Evolutionary conservation across 1,139 yeast species (phyloP), one percentile per base, ranked within the genome.

Genomic region (Candida frijolesensis): DNA sequence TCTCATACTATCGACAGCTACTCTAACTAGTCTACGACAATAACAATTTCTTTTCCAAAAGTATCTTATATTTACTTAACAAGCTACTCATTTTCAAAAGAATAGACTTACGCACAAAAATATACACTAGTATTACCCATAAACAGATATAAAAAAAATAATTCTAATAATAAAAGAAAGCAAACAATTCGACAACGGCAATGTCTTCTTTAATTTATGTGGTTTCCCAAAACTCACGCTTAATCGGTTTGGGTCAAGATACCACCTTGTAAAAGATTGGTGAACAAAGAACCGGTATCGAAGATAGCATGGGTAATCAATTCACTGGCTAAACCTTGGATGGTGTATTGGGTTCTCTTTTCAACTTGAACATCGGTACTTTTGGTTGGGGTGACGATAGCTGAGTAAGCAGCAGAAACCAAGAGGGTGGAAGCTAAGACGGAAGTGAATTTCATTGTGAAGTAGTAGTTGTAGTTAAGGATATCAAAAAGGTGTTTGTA

Each of bases 341-440:
- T 11, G 29, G 46, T 44, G 42, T 44, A 44, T 44, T 44, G 46
- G 14, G 35, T 29, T 44, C 46, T 44, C 29, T 44, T 44, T 7
- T 37, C 42, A 27, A 44, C 42, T 9, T 44, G n/a, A n/a, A 44
- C 12, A 5, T 35, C 35, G 12, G 16, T 14, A 44, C 46, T 44
- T 16, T 44, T 37, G 27, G 46, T 44, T 37, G 46, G 46, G n/a
- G 42, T 19, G 27, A 44, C 46, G 22, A 38, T 14, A 29, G 46
- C 42, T 4, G 46, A 35, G 42, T 44, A 44, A 15, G 46, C 42
- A 37, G 42, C 34, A 15, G 46, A 35, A 27, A 37, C 42, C 42
- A 44, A 35, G 12, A 44, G 46, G 35, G 46, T 35, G 27, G 46
- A 44, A 37, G 46, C 42, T 44, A 44, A 44, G 30, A 44, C 27